These are phyloP conservation scores for Crotalaria pallida DNA, from an alignment of 306 rosid genomes.

Conservation along the genomic window DNA sequence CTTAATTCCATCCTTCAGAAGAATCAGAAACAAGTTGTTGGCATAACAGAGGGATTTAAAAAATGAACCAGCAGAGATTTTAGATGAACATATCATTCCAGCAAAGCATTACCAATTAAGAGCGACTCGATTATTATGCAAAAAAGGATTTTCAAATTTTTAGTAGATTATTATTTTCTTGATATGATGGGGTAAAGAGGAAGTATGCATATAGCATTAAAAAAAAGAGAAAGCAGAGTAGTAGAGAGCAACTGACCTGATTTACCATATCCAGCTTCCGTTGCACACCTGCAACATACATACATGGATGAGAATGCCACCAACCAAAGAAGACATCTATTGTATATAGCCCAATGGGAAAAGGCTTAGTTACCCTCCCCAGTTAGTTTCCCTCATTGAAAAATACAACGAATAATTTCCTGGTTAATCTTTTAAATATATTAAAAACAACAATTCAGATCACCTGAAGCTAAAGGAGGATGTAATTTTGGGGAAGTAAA, in stretches of 20 bases:
- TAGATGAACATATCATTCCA: neutral
- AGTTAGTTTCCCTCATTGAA: neutral
- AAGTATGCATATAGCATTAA: neutral
- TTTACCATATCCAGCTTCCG: conserved; percentile 80
- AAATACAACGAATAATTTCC: neutral
- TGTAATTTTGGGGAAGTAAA: conserved; percentile 56
- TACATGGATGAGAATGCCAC: conserved; percentile 20
- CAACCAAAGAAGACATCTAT: neutral
- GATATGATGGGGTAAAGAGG: neutral
- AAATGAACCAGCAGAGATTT: neutral
- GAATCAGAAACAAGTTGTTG: neutral
- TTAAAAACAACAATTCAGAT: neutral
- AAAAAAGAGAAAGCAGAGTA: neutral
- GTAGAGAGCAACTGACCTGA: conserved; percentile 44
- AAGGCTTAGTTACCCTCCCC: neutral
- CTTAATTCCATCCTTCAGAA: conserved; percentile 51
- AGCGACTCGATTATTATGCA: neutral
- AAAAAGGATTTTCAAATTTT: neutral
- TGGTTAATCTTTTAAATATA: neutral
- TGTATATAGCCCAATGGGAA: neutral
- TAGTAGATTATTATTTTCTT: neutral
- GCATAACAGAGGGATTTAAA: neutral
- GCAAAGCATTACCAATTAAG: neutral
- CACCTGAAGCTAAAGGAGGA: conserved; percentile 65
- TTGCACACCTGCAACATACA: conserved; percentile 69